phyloP scores from a whole-genome alignment of 768 basidiomycete genomes.

The Boletus vinaceobasis region DNA sequence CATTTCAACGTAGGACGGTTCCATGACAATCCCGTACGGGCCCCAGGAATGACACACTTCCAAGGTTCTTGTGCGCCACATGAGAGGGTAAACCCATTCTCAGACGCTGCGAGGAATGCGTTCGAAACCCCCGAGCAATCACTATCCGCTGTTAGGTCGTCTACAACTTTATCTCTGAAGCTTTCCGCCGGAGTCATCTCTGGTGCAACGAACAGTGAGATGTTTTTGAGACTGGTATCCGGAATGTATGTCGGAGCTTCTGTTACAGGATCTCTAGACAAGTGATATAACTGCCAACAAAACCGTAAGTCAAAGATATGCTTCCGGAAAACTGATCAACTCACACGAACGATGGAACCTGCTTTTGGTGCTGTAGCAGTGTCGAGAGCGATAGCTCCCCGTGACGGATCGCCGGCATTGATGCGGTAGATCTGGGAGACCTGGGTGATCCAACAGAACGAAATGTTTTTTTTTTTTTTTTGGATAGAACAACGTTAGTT shows the following conservation, averaged over 20 bases:
- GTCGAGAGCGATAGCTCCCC: constrained; percentile 63
- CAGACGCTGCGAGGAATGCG: constrained; percentile 48
- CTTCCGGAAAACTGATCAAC: constrained; percentile 3
- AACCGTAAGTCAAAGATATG: neutral
- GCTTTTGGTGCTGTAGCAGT: constrained; percentile 46
- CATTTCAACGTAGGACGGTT: neutral
- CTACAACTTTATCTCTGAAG: neutral
- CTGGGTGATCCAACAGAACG: constrained; percentile 23
- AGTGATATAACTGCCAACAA: constrained; percentile 41
- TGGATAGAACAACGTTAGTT: neutral
- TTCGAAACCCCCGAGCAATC: constrained; percentile 2
- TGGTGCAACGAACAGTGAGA: constrained; percentile 25
- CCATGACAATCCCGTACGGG: constrained; percentile 19
- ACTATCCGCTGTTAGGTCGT: neutral
- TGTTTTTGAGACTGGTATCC: constrained; percentile 3
- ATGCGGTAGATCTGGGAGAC: constrained; percentile 51
- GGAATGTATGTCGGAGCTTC: constrained; percentile 1
- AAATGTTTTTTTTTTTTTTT: no score
- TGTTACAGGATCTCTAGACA: constrained; percentile 24
- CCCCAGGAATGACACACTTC: constrained; percentile 43
- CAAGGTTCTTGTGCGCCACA: constrained; percentile 33
- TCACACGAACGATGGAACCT: constrained; percentile 53
- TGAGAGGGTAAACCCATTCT: constrained; percentile 49
- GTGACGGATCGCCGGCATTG: constrained; percentile 67
- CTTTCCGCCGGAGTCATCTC: constrained; percentile 11